These are phyloP conservation scores for Entomortierella beljakovae DNA, from an alignment of 192 early-diverging fungal species.

Conservation along the genomic window DNA sequence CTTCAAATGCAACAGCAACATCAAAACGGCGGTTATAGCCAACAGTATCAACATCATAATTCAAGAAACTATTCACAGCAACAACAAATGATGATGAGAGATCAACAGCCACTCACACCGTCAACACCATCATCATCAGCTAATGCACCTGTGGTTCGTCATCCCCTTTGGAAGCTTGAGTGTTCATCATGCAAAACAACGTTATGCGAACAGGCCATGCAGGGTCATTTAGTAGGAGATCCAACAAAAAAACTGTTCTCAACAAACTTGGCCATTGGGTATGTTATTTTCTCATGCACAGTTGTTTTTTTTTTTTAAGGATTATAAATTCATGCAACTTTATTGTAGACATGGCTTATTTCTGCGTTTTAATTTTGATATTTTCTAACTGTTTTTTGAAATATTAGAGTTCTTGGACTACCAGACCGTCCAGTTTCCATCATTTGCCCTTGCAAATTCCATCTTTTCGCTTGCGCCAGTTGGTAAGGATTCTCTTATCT, in stretches of 20 bases:
- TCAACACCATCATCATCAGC: conserved; percentile 25
- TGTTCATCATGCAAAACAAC: conserved; percentile 41
- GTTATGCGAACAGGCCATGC: conserved; percentile 45
- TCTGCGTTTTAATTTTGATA: too few relatives aligned
- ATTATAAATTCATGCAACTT: too few relatives aligned
- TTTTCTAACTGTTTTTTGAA: background rate
- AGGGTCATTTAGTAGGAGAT: conserved; percentile 43
- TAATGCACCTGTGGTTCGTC: conserved; percentile 32
- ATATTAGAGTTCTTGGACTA: conserved; percentile 29
- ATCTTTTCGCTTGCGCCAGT: conserved; percentile 50
- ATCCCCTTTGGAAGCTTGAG: conserved; percentile 44
- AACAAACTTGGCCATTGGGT: conserved; percentile 43
- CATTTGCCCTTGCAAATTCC: conserved; percentile 53
- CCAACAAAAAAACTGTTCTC: conserved; percentile 47
- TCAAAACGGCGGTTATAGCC: background rate
- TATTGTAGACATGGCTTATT: too few relatives aligned
- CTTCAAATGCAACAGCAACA: conserved; percentile 12
- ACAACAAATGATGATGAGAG: conserved; percentile 11
- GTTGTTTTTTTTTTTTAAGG: too few relatives aligned
- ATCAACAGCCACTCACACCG: conserved; percentile 24
- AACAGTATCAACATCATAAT: conserved; percentile 21
- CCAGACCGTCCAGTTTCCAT: conserved; percentile 52
- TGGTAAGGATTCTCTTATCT: conserved; percentile 44
- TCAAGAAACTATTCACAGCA: conserved; percentile 28
- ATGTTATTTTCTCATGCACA: background rate